Evolutionary conservation across 1,284 basidiomycete genomes (phyloP).

Genomic region (Lentinula novae-zelandiae): DNA sequence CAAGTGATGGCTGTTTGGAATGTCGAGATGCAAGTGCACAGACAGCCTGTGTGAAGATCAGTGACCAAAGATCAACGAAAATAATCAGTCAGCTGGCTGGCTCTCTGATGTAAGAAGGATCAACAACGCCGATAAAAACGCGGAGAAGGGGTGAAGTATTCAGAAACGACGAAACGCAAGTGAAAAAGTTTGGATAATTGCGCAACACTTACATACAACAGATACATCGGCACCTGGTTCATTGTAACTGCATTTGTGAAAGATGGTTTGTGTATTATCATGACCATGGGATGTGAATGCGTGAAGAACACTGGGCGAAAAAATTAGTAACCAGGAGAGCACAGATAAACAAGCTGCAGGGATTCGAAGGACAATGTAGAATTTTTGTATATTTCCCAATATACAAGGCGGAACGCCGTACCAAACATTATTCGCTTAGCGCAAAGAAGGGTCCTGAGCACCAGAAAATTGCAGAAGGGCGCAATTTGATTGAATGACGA

Average conservation of each 20-base stretch:
- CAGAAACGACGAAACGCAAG: background rate
- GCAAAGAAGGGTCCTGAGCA: background rate
- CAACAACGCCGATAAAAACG: background rate
- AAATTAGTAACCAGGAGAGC: background rate
- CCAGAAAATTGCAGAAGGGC: background rate
- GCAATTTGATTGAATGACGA: background rate
- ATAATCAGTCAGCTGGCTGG: too few species aligned
- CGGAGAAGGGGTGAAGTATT: background rate
- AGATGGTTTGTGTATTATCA: constrained; percentile 72
- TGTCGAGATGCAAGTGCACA: constrained; percentile 73
- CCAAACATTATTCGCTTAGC: background rate
- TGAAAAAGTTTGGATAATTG: background rate
- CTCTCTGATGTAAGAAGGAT: too few species aligned
- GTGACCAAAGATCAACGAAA: background rate
- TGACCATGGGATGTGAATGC: constrained; percentile 70
- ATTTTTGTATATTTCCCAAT: background rate
- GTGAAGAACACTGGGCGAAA: constrained; percentile 66
- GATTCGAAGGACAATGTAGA: background rate
- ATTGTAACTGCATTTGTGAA: constrained; percentile 63
- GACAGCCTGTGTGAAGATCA: constrained; percentile 42
- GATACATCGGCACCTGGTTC: constrained; percentile 60
- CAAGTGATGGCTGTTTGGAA: constrained; percentile 62
- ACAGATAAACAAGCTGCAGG: background rate
- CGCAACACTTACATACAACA: constrained; percentile 35
- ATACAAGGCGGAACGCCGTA: background rate